Conservation (phyloP, 495 filamentous ascomycete species). For the Penicillium ochrochloron region DNA sequence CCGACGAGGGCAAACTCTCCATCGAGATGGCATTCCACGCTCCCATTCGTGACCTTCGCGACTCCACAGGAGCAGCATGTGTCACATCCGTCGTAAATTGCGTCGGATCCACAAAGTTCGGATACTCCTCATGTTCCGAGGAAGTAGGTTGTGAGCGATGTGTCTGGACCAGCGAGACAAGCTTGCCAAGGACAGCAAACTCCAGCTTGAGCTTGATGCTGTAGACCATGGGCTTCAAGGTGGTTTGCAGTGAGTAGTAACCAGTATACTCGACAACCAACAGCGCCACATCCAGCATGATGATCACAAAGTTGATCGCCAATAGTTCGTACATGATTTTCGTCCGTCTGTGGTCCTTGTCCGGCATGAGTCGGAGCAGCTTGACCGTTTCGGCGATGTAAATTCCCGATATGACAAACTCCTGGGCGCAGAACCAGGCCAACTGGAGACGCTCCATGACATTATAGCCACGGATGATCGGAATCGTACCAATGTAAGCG, state of each 20-base stretch:
- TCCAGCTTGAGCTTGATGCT: slow-evolving; percentile 68
- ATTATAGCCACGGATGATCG: slow-evolving; percentile 51
- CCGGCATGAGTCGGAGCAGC: slow-evolving; percentile 46
- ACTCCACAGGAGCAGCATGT: slow-evolving; percentile 34
- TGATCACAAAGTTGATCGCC: slow-evolving; percentile 59
- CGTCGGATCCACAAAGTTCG: slow-evolving; percentile 45
- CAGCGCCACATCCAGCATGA: slow-evolving; percentile 58
- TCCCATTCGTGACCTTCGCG: slow-evolving; percentile 19
- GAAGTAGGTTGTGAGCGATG: slow-evolving; percentile 40
- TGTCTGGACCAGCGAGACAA: slow-evolving; percentile 43
- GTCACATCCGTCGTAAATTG: slow-evolving; percentile 45
- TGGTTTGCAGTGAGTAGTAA: slow-evolving; percentile 57
- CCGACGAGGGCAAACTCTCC: slow-evolving; percentile 40
- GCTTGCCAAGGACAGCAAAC: slow-evolving; percentile 58
- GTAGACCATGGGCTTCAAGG: slow-evolving; percentile 62
- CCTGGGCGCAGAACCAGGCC: slow-evolving; percentile 63
- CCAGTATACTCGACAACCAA: slow-evolving; percentile 59
- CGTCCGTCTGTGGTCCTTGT: slow-evolving; percentile 44
- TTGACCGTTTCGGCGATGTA: slow-evolving; percentile 60
- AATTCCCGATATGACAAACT: slow-evolving; percentile 59
- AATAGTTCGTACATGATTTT: slow-evolving; percentile 57
- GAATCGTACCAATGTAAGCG: slow-evolving; percentile 29
- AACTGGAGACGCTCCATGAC: slow-evolving; percentile 64
- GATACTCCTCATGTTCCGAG: slow-evolving; percentile 41
- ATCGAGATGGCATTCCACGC: slow-evolving; percentile 40